Conservation (phyloP, 2,329 filamentous ascomycete species). For the Microcera coccophila region DNA sequence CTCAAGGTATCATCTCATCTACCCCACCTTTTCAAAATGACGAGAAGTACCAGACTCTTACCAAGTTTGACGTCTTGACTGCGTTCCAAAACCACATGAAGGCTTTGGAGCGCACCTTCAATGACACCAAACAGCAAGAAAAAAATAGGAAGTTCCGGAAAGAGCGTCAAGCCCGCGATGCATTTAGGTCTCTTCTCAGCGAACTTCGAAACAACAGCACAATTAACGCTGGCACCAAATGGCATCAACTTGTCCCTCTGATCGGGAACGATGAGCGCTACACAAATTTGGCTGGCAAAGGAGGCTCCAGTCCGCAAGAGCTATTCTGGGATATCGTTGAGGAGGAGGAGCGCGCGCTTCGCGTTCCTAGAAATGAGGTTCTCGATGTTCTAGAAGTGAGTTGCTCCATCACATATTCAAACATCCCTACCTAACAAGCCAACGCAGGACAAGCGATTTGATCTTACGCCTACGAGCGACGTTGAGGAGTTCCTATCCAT, state of each 20-base stretch:
- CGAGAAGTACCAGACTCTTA: slow-evolving; percentile 80
- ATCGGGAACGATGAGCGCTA: slow-evolving; percentile 82
- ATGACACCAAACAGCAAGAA: slow-evolving; percentile 83
- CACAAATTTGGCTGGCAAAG: slow-evolving; percentile 74
- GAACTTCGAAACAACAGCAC: slow-evolving; percentile 72
- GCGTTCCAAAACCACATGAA: slow-evolving; percentile 96
- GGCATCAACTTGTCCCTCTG: slow-evolving; percentile 72
- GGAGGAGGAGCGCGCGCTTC: slow-evolving; percentile 84
- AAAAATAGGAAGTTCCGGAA: slow-evolving; percentile 76
- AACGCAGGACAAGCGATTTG: slow-evolving; percentile 78
- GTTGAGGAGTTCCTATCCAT: slow-evolving; percentile 83
- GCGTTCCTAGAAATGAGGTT: slow-evolving; percentile 75
- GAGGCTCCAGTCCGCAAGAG: slow-evolving; percentile 81
- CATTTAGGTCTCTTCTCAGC: slow-evolving; percentile 68
- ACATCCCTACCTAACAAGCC: slow-evolving; percentile 11
- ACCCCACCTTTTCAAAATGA: slow-evolving; percentile 75
- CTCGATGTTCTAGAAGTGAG: slow-evolving; percentile 84
- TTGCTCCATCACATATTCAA: slow-evolving; percentile 12
- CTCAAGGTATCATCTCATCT: slow-evolving; percentile 74
- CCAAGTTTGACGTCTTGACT: slow-evolving; percentile 83
- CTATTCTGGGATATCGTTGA: slow-evolving; percentile 96
- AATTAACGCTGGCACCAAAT: slow-evolving; percentile 87
- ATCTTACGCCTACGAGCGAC: slow-evolving; percentile 80
- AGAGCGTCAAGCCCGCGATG: slow-evolving; percentile 83
- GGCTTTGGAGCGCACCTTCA: slow-evolving; percentile 82